Base-by-base conservation (phyloP, 1,284 basidiomycete genomes). In the Heliocybe sulcata region DNA sequence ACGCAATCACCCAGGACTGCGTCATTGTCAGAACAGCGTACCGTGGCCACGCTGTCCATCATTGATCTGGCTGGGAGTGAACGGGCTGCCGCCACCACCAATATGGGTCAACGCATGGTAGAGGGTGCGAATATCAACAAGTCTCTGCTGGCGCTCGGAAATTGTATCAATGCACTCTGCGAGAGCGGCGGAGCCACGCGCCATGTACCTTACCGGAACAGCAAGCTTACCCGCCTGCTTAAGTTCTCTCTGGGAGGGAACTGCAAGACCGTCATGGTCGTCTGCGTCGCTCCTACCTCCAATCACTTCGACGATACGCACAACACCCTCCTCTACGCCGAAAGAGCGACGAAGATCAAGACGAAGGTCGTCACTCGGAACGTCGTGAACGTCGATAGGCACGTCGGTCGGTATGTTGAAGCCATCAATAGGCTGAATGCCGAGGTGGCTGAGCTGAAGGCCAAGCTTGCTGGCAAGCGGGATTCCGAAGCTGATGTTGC, bases 101-200 rank as follows among this genome's bases (percentile, higher is more conserved):
- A 98, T 69, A 94, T 95, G 85, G 95, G 95, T n/a, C 89, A 94
- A 62, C 87, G 95, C 25, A 93, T 98, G 89, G 87, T 95, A 33
- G 95, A 98, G 69, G 95, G 95, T 35, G 94, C 94, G 45, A 96
- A 97, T 66, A 98, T 98, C 75, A 98, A 98, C 76, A 94, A 97
- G 71, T 97, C 94, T 16, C 81, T 98, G 4, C 84, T 98, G 51
- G 93, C 95, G 2, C 81, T 98, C 29, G 93, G 94, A 33, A 96
- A 94, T 69, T 97, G 94, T 71, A 98, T 98, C 73, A 96, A 95
- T 62, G 94, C 95, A 3, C 84, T 98, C 50, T 98, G 94, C 74
- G 93, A 88, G 71, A 90, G 83, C 56, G 91, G 92, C 1, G 87
- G 87, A 25, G 86, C 85, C 25, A 71, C 85, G 55, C 88, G 90